A percentile compares a stretch with the other conserved stretches of the same genome.
Evolutionary conservation across 2,329 filamentous ascomycete species (phyloP).

Genomic region (Fusarium luffae): DNA sequence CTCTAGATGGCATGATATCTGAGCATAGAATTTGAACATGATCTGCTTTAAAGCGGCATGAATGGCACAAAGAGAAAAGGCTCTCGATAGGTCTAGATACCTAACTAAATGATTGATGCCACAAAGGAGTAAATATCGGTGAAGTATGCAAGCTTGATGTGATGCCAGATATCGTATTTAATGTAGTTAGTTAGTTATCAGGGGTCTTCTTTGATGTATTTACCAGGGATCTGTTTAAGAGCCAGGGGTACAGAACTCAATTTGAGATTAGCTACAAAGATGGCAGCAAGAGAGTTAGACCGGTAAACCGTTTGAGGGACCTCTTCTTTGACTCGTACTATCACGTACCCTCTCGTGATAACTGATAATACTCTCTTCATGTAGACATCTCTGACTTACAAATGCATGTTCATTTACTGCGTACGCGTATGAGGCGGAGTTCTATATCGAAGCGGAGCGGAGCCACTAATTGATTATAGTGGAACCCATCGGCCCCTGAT

Average conservation of each 20-base stretch:
- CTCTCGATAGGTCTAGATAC: background rate
- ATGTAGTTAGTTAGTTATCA: too few species aligned
- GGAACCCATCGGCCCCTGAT: conserved; percentile 42
- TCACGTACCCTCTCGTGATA: background rate
- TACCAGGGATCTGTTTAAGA: background rate
- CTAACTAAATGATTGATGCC: background rate
- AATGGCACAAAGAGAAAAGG: background rate
- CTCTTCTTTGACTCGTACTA: too few species aligned
- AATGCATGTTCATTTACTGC: background rate
- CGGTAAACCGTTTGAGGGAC: too few species aligned
- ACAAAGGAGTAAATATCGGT: background rate
- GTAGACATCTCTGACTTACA: background rate
- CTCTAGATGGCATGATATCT: background rate
- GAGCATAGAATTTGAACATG: background rate
- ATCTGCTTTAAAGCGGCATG: background rate
- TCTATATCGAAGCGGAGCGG: conserved; percentile 18
- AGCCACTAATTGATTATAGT: conserved; percentile 24
- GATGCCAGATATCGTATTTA: background rate
- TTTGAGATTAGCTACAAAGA: background rate
- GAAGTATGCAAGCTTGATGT: background rate
- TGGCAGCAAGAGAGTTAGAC: too few species aligned
- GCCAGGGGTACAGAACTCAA: background rate
- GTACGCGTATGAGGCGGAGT: conserved; percentile 37
- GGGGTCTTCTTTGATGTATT: background rate
- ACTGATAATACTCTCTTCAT: background rate